Evolutionary conservation across 768 basidiomycete genomes (phyloP), one percentile per base, ranked within the genome.

Genomic region (Leccinum longicurvipes): DNA sequence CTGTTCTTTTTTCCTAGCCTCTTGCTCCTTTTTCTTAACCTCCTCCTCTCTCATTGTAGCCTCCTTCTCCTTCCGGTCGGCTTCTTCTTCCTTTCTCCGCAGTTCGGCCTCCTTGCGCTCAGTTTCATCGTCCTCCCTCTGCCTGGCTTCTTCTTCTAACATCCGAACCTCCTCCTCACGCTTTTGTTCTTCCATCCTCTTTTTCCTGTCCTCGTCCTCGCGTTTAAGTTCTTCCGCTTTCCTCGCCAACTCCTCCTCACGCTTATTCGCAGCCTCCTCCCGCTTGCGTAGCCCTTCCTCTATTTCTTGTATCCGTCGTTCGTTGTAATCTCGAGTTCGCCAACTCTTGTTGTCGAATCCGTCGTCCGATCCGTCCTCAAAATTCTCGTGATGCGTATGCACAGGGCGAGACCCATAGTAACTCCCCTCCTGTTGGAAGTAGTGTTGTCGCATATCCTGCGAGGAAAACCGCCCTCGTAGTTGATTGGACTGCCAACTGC

Each of bases 171-270:
- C 68, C 19, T 74, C 73, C 54, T 71, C 73, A 41, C 62, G 63
- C 42, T 56, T 66, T 21, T 63, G 64, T 25, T 66, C 69, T 53
- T 64, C 73, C 28, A 64, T 28, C 23, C 21, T 52, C 55, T 59
- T 68, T 45, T 47, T 62, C 47, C 60, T 63, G n/a, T 62, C 63
- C n/a, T 62, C 67, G 11, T 70, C 69, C 56, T 72, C 67, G 2
- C 65, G 63, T 51, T 54, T 63, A 2, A 69, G 63, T 25, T 78
- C 77, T 17, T 75, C 75, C 25, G 70, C 76, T 47, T 63, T 73
- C 61, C 55, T 69, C 57, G 62, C 68, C 31, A 72, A 54, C 4
- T 72, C 70, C 31, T 70, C 71, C 52, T 75, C 73, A 5, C 67
- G 71, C 48, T 60, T 62, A 29, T 42, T 65, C 15, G 68, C 74